These are phyloP conservation scores for Ceratobasidium papillatum DNA, from an alignment of 1,284 basidiomycete species.

Conservation along the genomic window DNA sequence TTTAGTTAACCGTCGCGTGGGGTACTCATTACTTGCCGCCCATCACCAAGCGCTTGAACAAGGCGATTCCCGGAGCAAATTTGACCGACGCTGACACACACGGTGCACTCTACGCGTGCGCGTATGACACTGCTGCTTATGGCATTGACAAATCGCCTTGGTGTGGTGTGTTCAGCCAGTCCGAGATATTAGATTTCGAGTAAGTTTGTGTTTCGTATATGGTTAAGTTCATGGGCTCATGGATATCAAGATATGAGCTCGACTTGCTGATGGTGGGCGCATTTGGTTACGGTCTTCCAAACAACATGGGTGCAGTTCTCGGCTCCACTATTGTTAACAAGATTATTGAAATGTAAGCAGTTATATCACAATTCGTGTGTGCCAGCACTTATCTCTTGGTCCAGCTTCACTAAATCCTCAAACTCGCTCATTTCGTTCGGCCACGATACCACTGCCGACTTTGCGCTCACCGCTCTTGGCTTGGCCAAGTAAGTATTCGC, in stretches of 20 bases:
- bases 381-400: not conserved
- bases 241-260: constrained; percentile 52
- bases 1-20: constrained; percentile 52
- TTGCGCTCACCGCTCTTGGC: constrained; percentile 57
- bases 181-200: constrained; percentile 57
- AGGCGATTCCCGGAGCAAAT: constrained; percentile 63
- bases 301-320: constrained; percentile 54
- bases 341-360: constrained; percentile 56
- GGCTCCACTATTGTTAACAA: constrained; percentile 58
- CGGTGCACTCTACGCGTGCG: constrained; percentile 75
- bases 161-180: constrained; percentile 68
- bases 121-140: constrained; percentile 72
- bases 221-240: not conserved
- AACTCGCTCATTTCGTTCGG: constrained; percentile 57
- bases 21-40: constrained; percentile 59
- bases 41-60: constrained; percentile 69
- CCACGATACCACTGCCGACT: constrained; percentile 61
- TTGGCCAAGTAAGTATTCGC: constrained; percentile 53
- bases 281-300: constrained; percentile 58
- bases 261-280: constrained; percentile 60
- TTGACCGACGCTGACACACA: constrained; percentile 66
- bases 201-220: constrained; percentile 45
- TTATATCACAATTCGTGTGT: not conserved
- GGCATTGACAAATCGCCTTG: constrained; percentile 65
- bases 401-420: constrained; percentile 56